A percentile compares a stretch with the other conserved stretches of the same genome.
Conservation (phyloP, 768 basidiomycete species). For the Lentinula aciculospora region DNA sequence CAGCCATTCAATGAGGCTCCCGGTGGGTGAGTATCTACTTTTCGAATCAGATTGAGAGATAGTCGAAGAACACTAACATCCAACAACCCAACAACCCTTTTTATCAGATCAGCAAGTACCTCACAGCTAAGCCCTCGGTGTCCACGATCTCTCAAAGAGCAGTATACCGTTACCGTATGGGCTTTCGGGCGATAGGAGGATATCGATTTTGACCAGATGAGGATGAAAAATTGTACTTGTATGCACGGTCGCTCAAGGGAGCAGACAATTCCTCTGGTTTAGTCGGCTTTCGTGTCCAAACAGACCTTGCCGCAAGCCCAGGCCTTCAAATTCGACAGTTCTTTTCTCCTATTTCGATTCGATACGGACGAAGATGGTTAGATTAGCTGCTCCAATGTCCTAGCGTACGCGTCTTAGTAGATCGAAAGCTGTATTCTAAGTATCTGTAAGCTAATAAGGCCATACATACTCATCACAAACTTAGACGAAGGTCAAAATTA, state of each 20-base stretch:
- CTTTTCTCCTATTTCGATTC: not conserved
- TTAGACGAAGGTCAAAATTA: not conserved
- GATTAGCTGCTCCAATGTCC: not conserved
- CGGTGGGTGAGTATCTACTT: not conserved
- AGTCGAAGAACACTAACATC: not conserved
- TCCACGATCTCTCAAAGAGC: not conserved
- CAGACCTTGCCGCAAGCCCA: not conserved
- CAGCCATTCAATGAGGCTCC: not conserved
- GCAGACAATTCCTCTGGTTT: not conserved
- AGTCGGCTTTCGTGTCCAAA: not conserved
- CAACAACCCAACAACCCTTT: not conserved
- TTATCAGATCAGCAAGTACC: not conserved
- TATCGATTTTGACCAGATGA: too few relatives aligned
- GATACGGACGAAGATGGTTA: not conserved
- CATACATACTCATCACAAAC: not conserved
- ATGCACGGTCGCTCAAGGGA: not conserved
- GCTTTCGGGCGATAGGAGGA: too few relatives aligned
- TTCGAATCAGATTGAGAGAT: not conserved
- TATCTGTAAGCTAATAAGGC: not conserved
- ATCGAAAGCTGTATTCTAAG: not conserved
- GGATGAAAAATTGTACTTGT: not conserved
- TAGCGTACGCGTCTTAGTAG: not conserved
- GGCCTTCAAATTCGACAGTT: not conserved
- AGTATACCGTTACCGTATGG: too few relatives aligned
- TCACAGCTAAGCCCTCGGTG: not conserved